Percentiles rank a stretch among this genome's conserved stretches.
These are phyloP conservation scores for Mucor indicus DNA, from an alignment of 371 early-diverging fungal genomes.

Conservation along the genomic window DNA sequence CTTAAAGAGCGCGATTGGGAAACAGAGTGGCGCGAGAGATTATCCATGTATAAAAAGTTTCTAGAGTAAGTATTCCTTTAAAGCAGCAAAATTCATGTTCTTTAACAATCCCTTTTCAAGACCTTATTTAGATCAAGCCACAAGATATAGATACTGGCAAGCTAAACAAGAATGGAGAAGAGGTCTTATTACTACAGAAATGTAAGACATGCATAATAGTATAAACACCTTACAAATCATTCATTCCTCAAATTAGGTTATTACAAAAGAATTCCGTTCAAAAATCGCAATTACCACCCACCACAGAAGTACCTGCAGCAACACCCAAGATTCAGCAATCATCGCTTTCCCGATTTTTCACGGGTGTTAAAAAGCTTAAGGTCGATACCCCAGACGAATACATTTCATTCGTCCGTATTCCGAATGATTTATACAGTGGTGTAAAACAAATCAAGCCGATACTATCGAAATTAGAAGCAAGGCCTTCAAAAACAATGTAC, in stretches of 20 bases:
- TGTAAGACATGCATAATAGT: too few species aligned
- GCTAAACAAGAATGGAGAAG: conserved; percentile 41
- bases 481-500: conserved; percentile 2
- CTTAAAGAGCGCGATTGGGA: conserved; percentile 27
- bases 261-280: neutral
- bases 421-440: conserved; percentile 42
- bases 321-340: conserved; percentile 22
- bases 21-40: conserved; percentile 27
- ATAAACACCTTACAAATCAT: too few species aligned
- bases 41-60: conserved; percentile 26
- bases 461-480: conserved; percentile 3
- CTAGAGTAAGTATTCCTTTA: conserved; percentile 22
- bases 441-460: conserved; percentile 35
- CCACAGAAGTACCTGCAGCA: neutral
- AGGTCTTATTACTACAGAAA: conserved; percentile 39
- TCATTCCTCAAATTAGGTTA: conserved; percentile 2
- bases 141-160: conserved; percentile 24
- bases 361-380: conserved; percentile 38
- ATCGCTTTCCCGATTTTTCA: conserved; percentile 37
- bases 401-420: conserved; percentile 34
- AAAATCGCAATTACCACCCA: neutral
- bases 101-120: neutral
- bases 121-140: conserved; percentile 25
- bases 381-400: conserved; percentile 47
- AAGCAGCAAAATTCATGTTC: neutral